Evolutionary conservation across 208 protist genomes (phyloP), one percentile per base, ranked within the genome.

Genomic region (Acanthamoeba quina): DNA sequence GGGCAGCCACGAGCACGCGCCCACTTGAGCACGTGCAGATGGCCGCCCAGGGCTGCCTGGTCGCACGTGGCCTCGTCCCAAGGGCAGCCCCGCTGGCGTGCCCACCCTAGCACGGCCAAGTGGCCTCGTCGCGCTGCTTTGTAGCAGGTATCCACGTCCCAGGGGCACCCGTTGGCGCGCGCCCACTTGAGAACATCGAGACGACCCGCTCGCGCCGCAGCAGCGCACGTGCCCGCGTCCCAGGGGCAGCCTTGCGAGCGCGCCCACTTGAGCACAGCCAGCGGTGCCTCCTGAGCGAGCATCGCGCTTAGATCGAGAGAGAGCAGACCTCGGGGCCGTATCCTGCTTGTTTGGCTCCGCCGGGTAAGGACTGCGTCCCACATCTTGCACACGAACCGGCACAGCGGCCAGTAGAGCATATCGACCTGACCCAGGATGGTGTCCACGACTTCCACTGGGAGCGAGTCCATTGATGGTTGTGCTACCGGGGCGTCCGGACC

Each of bases 1-100:
- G 31, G 41, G 47, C 78, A 86, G 41, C 78, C 78, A n/a, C 31
- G 21, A 47, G 31, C 37, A 34, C 49, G 21, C 19, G 47, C 41
- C 78, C 78, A 86, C 47, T 86, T 44, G 26, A 86, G 31, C 47
- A 86, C 47, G 31, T 90, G 31, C 52, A 90, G 83, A 90, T 90
- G 83, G 10, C 83, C 83, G 29, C 83, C 83, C 34, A 68, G 17
- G 26, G 83, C 83, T 47, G 83, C 83, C 13, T 49, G 15, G 83
- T 17, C 34, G 54, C 83, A 90, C 34, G 56, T 68, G 31, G 21
- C 17, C 31, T 60, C 83, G 58, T 68, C 56, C 83, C 83, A 90
- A 90, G 11, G 52, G 54, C 83, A 90, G 41, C 83, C 83, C 13
- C 56, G 10, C 31, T 11, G 15, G n/a, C 54, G 26, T 7, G 54